Base-by-base conservation (phyloP, 1,284 basidiomycete species). In the Sporisorium exsertum region DNA sequence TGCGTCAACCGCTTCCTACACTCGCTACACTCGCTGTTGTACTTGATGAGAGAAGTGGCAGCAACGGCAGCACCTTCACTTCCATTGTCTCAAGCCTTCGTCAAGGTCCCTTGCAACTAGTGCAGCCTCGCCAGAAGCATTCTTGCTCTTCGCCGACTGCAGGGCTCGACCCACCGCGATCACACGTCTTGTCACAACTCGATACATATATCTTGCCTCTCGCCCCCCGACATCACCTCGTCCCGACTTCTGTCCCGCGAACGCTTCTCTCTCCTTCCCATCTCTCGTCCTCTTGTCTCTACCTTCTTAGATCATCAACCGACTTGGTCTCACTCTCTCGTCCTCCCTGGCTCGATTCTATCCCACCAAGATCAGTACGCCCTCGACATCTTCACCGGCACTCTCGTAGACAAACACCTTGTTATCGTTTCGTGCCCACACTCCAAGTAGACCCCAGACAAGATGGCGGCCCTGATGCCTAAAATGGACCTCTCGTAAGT, bases 401-500 rank as follows among this genome's bases (percentile, higher is more conserved):
- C 26, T 26, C 32, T 9, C 22, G 9, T 13, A 9, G 35, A 24
- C n/a, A 42, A 18, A 29, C 15, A 16, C 42, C 22, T 18, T 51
- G 26, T 53, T n/a, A 16, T 42, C 52, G 47, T 53, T 40, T 32
- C 32, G 37, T 22, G 15, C 40, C 27, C 10, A 29, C 50, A 50
- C 24, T 45, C 54, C 54, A 49, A 58, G 58, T 50, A 42, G 15
- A 43, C 10, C 27, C 16, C 20, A 16, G 16, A 45, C 68, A 65
- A 70, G 47, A 70, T 70, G 68, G 58, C 65, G 22, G 65, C 58
- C 51, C 5, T 51, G 4, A 65, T 65, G 68, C 24, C 65, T 16
- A 62, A 51, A 29, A 69, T 69, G 65, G 66, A 74, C 58, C 72
- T 74, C 51, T 69, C 63, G 63, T 63, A 69, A 69, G 66, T 63